Evolutionary conservation across 2,329 filamentous ascomycete genomes (phyloP).

Genomic region (Fusarium drepaniforme): DNA sequence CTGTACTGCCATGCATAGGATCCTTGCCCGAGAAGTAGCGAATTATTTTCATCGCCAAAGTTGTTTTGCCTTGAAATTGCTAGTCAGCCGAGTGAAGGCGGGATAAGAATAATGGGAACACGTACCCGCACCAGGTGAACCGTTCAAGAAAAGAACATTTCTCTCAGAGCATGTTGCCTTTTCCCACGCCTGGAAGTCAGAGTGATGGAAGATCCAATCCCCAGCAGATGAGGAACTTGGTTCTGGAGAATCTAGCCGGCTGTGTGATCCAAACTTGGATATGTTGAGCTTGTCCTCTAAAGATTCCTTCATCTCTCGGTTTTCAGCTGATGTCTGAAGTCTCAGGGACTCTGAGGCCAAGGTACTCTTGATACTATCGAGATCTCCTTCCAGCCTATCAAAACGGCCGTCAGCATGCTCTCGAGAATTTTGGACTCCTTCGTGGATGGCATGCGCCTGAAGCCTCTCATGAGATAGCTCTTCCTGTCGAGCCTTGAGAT

Average conservation of each 20-base stretch:
- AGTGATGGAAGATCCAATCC: constrained; percentile 13
- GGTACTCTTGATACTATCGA: not conserved
- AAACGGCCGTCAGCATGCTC: rapidly evolving
- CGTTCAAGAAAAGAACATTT: constrained; percentile 17
- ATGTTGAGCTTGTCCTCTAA: not conserved
- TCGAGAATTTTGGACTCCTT: not conserved
- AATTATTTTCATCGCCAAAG: constrained; percentile 10
- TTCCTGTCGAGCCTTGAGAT: constrained; percentile 2
- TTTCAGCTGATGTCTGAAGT: rapidly evolving
- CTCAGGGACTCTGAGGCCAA: rapidly evolving
- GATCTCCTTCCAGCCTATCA: rapidly evolving
- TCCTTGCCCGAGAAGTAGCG: not conserved
- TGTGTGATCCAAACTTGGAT: rapidly evolving
- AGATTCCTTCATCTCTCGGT: not conserved
- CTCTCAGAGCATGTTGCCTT: not conserved
- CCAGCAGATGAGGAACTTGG: constrained; percentile 5
- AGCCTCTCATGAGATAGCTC: not conserved
- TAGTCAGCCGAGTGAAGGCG: no score
- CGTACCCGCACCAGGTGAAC: constrained; percentile 10
- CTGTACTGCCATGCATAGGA: not conserved
- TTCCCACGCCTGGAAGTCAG: constrained; percentile 10
- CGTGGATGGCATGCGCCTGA: not conserved
- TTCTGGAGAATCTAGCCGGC: rapidly evolving
- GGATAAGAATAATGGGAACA: no score
- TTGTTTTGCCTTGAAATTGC: constrained; percentile 15